Base-by-base conservation (phyloP, 2,329 filamentous ascomycete genomes). In the Lachnellula willkommii region DNA sequence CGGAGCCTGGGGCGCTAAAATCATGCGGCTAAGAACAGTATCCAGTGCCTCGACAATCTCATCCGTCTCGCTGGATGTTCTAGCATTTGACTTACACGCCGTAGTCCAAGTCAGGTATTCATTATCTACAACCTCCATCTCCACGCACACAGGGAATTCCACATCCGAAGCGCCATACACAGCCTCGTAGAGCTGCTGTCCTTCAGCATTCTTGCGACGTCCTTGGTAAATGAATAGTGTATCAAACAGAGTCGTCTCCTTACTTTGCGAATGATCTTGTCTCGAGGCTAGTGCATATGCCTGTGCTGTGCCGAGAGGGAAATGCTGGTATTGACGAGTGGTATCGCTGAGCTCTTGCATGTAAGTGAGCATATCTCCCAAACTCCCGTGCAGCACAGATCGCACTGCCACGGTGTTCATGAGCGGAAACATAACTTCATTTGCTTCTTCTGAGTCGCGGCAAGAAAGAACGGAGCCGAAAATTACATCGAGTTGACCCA, bases 331-430 rank as follows among this genome's bases (percentile, higher is more conserved):
- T 57, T 85, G 79, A n/a, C 83, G 75, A 32, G 90, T 80, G 24
- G 79, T 78, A 1, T 78, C 76, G 70, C 89, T 81, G 58, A 81
- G 86, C 2, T 85, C 80, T 66, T 96, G 90, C 61, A 91, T 78
- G 65, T 92, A 88, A 12, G 75, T 77, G 28, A 96, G 72, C 72
- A 95, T 85, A 0, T 84, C 79, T 0, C 70, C 61, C 0, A 80
- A 73, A 0, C 78, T 83, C 1, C 89, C 89, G 63, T 94, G 88
- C 2, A 96, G 69, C 2, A 92, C 77, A 1, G 80, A 80, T 11
- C 91, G 80, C 7, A 95, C 77, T 0, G 87, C 82, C 0, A 96
- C 84, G 0, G 92, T 96, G 66, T 95, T 96, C 89, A 96, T 96
- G 0, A 88, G 90, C 0, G 92, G 93, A 65, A 96, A 96, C 67